Conservation (phyloP, 108 stramenopile genomes). For the Epithemia pelagica region DNA sequence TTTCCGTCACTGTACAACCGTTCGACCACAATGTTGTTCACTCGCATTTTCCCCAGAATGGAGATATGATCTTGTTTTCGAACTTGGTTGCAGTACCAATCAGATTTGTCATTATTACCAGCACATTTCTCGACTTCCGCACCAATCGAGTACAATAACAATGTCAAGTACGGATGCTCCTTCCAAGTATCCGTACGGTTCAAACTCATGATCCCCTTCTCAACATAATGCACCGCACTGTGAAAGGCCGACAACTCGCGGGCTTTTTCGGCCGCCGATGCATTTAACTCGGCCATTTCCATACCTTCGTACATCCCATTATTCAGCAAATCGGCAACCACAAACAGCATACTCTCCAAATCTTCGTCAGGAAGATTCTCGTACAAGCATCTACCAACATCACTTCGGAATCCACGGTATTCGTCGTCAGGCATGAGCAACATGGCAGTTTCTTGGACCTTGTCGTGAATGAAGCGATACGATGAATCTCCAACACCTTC, state of each 20-base stretch:
- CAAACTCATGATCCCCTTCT: slow-evolving; percentile 8
- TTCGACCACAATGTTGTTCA: not conserved
- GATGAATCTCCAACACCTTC: not conserved
- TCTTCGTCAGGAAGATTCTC: not conserved
- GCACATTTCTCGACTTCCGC: slow-evolving; percentile 8
- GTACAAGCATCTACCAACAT: slow-evolving; percentile 24
- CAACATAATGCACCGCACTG: slow-evolving; percentile 12
- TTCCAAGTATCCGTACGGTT: slow-evolving; percentile 10
- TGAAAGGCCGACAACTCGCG: slow-evolving; percentile 15
- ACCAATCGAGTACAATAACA: slow-evolving; percentile 18
- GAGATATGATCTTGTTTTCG: not conserved
- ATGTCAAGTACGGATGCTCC: slow-evolving; percentile 17
- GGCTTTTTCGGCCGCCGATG: slow-evolving; percentile 18
- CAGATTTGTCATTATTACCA: not conserved
- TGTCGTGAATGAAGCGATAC: slow-evolving; percentile 29
- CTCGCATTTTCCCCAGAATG: not conserved
- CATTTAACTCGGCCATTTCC: slow-evolving; percentile 14
- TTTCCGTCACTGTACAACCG: not conserved
- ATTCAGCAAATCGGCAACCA: not conserved
- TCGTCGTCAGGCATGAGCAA: slow-evolving; percentile 23
- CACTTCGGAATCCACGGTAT: slow-evolving; percentile 5
- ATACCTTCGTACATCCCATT: not conserved
- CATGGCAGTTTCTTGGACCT: slow-evolving; percentile 22
- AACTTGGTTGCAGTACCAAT: slow-evolving; percentile 6
- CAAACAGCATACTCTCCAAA: not conserved